A percentile compares a stretch with the other conserved stretches of the same genome.
These are phyloP conservation scores for Trichophyton verrucosum DNA, from an alignment of 2,329 filamentous ascomycete species.

Conservation along the genomic window DNA sequence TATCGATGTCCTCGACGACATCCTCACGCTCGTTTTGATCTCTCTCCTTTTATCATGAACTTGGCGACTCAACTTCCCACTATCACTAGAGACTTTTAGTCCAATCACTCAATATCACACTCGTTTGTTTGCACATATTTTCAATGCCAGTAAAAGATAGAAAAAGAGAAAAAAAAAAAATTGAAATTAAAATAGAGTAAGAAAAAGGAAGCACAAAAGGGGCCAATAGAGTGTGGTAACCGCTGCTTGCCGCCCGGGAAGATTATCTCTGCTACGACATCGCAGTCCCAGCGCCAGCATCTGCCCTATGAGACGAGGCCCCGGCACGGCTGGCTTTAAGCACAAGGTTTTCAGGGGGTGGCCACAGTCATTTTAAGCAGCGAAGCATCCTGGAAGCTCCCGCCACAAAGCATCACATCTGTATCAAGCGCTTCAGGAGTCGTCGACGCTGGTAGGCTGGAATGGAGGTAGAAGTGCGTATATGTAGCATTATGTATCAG, in stretches of 20 bases:
- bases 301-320: neutral
- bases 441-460: too few relatives aligned
- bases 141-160: too few relatives aligned
- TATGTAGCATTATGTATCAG: too few relatives aligned
- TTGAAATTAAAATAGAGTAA: too few relatives aligned
- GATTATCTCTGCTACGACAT: too few relatives aligned
- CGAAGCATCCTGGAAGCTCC: neutral
- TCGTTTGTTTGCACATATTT: neutral
- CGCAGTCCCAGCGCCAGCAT: neutral
- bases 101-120: neutral
- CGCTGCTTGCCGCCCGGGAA: neutral
- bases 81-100: neutral
- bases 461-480: too few relatives aligned
- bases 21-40: neutral
- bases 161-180: too few relatives aligned
- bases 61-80: neutral
- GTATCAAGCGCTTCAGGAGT: neutral
- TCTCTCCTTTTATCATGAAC: neutral
- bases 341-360: conserved; percentile 1
- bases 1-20: neutral
- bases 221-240: neutral
- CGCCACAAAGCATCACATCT: neutral
- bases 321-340: neutral
- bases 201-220: neutral
- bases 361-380: neutral